Base-by-base conservation (phyloP, 495 filamentous ascomycete species). In the Hyaloscypha finlandica region DNA sequence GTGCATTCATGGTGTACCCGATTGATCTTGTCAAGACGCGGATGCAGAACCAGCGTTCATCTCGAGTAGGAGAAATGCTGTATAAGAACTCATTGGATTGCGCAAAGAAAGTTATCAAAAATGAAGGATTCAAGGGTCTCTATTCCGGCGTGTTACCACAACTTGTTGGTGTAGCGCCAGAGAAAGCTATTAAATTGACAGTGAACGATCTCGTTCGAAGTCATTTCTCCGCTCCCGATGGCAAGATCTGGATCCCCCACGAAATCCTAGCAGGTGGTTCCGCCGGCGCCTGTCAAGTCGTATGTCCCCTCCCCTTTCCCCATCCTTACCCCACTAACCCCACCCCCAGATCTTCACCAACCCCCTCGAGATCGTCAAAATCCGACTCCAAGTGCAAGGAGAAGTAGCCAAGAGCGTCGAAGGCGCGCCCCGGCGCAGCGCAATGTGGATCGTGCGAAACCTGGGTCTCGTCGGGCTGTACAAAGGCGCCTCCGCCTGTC, bases 1-100 rank as follows among this genome's bases (percentile, higher is more conserved):
- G 95, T 73, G 95, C 95, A 16, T 97, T 98, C 77, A 96, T 98
- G 89, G 95, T 99, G 51, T 99, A 99, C 77, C 95, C 95, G 31
- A 98, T 99, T 76, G 95, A 99, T 79, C 81, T 99, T 55, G 95
- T 99, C 68, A 99, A 99, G 86, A 99, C 95, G 9, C 88, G 95
- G 39, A 93, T 99, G 93, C 95, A 99, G 77, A 99, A 98, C 79
- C 95, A 99, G 80, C 86, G 95, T 61, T 87, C 85, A 37, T 84
- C 82, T 20, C 84, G 89, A 30, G 92, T 93, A 4, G 95, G 95
- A 68, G 88, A 97, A 77, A 78, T 90, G 66, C 80, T 98, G 68
- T 99, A 99, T 78, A 97, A 94, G 76, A 99, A 99, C 81, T 97
- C 93, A 29, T 72, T 97, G 35, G 95, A 99, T 74, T 99, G 95